A percentile compares a stretch with the other conserved stretches of the same genome.
These are phyloP conservation scores for Blastobotrys peoriensis DNA, from an alignment of 805 yeast genomes.

Conservation along the genomic window DNA sequence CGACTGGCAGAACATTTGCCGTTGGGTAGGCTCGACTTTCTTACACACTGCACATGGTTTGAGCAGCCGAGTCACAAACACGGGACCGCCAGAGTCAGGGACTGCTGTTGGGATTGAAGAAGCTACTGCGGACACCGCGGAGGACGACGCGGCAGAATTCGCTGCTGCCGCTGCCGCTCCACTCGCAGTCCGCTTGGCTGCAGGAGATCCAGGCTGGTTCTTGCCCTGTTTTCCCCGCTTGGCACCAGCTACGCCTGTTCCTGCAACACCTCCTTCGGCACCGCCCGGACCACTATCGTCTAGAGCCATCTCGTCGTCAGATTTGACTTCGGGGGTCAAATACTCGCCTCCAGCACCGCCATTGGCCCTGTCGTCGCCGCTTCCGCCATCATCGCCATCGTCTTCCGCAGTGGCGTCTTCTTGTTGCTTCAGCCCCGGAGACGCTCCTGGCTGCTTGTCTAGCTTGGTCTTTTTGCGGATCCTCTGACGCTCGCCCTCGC, in stretches of 20 bases:
- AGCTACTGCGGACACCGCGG: not conserved
- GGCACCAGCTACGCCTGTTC: not conserved
- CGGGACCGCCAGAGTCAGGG: not conserved
- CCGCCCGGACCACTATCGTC: not conserved
- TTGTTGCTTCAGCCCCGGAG: constrained; percentile 7
- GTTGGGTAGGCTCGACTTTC: constrained; percentile 32
- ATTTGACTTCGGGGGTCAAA: not conserved
- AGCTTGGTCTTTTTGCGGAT: constrained; percentile 12
- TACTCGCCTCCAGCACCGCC: not conserved
- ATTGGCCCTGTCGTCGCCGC: constrained; percentile 9
- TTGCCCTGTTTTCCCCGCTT: not conserved
- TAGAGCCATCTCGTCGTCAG: not conserved
- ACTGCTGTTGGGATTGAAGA: not conserved
- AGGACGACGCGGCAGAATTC: not conserved
- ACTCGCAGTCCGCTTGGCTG: too few relatives aligned
- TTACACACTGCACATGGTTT: constrained; percentile 57
- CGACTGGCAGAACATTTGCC: constrained; percentile 48
- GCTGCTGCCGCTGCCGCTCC: not conserved
- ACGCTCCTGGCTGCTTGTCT: constrained; percentile 11
- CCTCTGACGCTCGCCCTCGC: constrained; percentile 17
- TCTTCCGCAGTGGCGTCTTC: constrained; percentile 10
- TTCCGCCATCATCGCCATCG: constrained; percentile 15
- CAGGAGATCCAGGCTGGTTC: not conserved
- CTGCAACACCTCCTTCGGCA: not conserved
- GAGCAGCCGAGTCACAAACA: constrained; percentile 5